These are phyloP conservation scores for Penicillium sp. DNA, from an alignment of 2,329 filamentous ascomycete genomes.

Conservation along the genomic window DNA sequence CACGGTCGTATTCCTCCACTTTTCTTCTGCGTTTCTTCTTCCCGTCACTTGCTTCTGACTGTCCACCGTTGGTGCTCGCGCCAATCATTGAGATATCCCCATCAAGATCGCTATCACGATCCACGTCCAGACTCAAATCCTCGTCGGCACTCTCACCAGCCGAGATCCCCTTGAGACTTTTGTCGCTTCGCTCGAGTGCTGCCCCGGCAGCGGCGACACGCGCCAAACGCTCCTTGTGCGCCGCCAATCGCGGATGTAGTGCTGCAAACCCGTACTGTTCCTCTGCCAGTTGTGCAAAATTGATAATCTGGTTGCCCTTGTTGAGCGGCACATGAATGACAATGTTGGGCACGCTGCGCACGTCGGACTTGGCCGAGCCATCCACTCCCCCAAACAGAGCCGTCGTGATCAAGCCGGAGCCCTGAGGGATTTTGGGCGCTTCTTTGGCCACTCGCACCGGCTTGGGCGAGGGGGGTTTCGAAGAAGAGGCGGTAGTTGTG, in stretches of 20 bases:
- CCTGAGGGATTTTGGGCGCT: constrained; percentile 51
- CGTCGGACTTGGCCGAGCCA: constrained; percentile 36
- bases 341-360: constrained; percentile 62
- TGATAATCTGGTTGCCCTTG: constrained; percentile 83
- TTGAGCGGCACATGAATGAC: constrained; percentile 75
- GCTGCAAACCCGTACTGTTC: constrained; percentile 93
- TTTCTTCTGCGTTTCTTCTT: constrained; percentile 71
- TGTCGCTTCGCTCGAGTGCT: constrained; percentile 70
- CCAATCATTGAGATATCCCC: constrained; percentile 40
- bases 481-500: constrained; percentile 44
- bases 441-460: constrained; percentile 50
- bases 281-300: constrained; percentile 89
- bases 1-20: constrained; percentile 61
- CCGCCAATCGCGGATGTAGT: constrained; percentile 82
- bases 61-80: constrained; percentile 50
- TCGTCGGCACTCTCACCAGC: constrained; percentile 70
- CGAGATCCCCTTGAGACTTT: constrained; percentile 55
- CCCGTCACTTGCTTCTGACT: constrained; percentile 50
- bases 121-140: constrained; percentile 85
- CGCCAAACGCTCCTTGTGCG: constrained; percentile 78
- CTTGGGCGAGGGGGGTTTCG: constrained; percentile 52
- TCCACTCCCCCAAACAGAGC: constrained; percentile 52
- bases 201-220: constrained; percentile 85
- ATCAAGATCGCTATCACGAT: constrained; percentile 56
- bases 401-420: constrained; percentile 59